Conservation (phyloP, 768 basidiomycete genomes). For the Leccinum longicurvipes region DNA sequence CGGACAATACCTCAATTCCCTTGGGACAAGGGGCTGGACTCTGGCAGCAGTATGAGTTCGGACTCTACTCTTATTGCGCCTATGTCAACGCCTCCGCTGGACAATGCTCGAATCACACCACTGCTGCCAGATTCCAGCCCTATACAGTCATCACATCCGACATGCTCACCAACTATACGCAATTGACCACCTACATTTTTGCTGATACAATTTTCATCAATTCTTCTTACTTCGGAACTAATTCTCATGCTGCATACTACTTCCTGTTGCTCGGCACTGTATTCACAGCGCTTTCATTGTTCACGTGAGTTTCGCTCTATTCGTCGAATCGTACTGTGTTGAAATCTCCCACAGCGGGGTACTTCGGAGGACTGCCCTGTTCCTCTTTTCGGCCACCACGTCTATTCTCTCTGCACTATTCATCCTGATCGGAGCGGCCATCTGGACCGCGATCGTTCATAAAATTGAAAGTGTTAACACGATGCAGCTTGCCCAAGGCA, state of each 20-base stretch:
- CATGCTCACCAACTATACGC: conserved; percentile 62
- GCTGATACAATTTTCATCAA: conserved; percentile 52
- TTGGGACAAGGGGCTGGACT: conserved; percentile 56
- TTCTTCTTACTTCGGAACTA: conserved; percentile 57
- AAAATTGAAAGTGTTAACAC: conserved; percentile 59
- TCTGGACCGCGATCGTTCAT: conserved; percentile 76
- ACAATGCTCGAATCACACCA: conserved; percentile 58
- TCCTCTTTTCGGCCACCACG: conserved; percentile 63
- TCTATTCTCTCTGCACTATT: conserved; percentile 59
- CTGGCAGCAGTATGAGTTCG: conserved; percentile 70
- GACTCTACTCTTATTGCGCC: conserved; percentile 79
- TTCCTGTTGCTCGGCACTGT: conserved; percentile 72
- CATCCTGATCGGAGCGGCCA: conserved; percentile 63
- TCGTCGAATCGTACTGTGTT: not conserved
- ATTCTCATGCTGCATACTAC: conserved; percentile 71
- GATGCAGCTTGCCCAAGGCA: conserved; percentile 38
- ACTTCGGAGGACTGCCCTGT: conserved; percentile 59
- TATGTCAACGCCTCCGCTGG: conserved; percentile 60
- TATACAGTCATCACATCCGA: conserved; percentile 61
- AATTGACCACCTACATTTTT: conserved; percentile 52
- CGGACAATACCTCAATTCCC: conserved; percentile 60
- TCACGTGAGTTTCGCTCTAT: conserved; percentile 50
- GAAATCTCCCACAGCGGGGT: conserved; percentile 50
- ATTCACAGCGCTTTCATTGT: conserved; percentile 57
- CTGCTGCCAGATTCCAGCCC: conserved; percentile 62